phyloP scores from a whole-genome alignment of 352 stramenopile species.

The Peronospora belbahrii region DNA sequence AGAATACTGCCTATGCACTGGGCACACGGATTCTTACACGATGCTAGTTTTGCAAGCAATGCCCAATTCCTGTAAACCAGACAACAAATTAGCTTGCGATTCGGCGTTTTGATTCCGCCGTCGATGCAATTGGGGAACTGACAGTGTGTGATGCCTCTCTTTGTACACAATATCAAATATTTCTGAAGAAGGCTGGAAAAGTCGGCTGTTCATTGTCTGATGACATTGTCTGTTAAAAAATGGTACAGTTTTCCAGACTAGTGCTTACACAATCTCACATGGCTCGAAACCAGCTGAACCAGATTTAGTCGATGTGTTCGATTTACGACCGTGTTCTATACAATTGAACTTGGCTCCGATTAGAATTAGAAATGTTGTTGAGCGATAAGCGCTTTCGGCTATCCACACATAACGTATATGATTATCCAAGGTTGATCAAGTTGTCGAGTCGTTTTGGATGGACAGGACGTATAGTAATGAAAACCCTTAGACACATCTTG shows the following conservation, averaged over 20 bases:
- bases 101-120: neutral
- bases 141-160: conserved; percentile 12
- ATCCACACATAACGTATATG: too few relatives aligned
- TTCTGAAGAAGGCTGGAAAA: conserved; percentile 7
- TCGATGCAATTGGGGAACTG: conserved; percentile 3
- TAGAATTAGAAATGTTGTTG: too few relatives aligned
- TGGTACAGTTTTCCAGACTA: conserved; percentile 4
- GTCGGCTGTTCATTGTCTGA: conserved; percentile 23
- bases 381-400: too few relatives aligned
- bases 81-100: conserved; percentile 17
- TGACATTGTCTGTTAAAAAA: conserved; percentile 1
- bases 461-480: too few relatives aligned
- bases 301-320: too few relatives aligned
- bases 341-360: too few relatives aligned
- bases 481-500: too few relatives aligned
- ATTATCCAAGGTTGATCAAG: too few relatives aligned
- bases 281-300: conserved; percentile 13
- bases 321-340: too few relatives aligned
- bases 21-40: conserved; percentile 2
- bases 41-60: conserved; percentile 1
- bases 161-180: too few relatives aligned
- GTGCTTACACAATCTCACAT: neutral
- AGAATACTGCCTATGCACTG: conserved; percentile 12
- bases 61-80: conserved; percentile 23
- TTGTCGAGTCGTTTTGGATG: too few relatives aligned